phyloP scores from a whole-genome alignment of 2,329 filamentous ascomycete genomes.

The Sclerotinia glacialis region DNA sequence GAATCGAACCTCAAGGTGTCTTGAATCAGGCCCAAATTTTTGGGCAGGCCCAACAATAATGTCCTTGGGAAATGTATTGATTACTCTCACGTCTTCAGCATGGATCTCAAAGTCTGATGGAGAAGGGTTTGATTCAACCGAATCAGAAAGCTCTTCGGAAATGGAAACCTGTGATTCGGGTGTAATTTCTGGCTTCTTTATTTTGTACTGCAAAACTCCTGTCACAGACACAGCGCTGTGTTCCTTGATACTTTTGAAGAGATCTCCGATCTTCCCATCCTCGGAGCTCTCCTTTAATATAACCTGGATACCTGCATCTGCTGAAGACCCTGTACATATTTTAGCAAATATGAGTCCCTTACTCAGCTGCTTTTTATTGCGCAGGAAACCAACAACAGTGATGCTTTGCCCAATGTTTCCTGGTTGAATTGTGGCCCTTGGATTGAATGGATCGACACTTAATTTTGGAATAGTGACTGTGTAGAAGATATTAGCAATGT shows the following conservation, averaged over 20 bases:
- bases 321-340: slow-evolving; percentile 39
- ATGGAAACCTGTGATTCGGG: not conserved
- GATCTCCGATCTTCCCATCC: slow-evolving; percentile 10
- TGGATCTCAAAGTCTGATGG: slow-evolving; percentile 53
- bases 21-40: slow-evolving; percentile 68
- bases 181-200: slow-evolving; percentile 3
- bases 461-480: slow-evolving; percentile 25
- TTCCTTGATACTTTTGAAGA: slow-evolving; percentile 21
- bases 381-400: slow-evolving; percentile 68
- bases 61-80: slow-evolving; percentile 72
- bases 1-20: slow-evolving; percentile 83
- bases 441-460: slow-evolving; percentile 24
- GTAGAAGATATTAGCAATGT: slow-evolving; percentile 7
- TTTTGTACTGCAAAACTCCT: slow-evolving; percentile 14
- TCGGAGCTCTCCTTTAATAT: slow-evolving; percentile 13
- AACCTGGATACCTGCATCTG: slow-evolving; percentile 37
- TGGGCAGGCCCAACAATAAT: slow-evolving; percentile 72
- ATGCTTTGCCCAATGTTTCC: slow-evolving; percentile 43
- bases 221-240: slow-evolving; percentile 20
- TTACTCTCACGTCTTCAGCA: slow-evolving; percentile 58
- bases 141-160: not conserved
- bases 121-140: not conserved
- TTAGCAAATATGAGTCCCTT: slow-evolving; percentile 70
- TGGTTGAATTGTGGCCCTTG: slow-evolving; percentile 14
- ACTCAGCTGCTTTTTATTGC: slow-evolving; percentile 63